Percentiles rank a stretch among this genome's conserved stretches.
Conservation (phyloP, 2,329 filamentous ascomycete species). For the Helotiales sp. region DNA sequence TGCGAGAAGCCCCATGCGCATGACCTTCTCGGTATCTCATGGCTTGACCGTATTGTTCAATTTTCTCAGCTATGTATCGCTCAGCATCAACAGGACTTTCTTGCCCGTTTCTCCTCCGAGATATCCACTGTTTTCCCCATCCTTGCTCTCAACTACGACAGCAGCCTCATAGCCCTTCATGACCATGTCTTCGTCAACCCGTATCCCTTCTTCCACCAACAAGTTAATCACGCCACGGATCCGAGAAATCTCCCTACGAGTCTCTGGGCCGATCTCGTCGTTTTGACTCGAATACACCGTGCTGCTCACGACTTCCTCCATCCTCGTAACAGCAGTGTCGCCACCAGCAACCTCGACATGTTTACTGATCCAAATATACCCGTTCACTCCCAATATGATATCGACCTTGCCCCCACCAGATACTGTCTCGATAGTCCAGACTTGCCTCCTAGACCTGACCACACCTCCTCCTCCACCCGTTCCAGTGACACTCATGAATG, state of each 20-base stretch:
- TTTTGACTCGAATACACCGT: slow-evolving; percentile 96
- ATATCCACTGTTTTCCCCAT: slow-evolving; percentile 62
- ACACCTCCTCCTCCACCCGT: slow-evolving; percentile 82
- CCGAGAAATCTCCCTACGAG: slow-evolving; percentile 85
- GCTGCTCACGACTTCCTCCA: slow-evolving; percentile 85
- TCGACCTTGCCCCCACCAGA: slow-evolving; percentile 71
- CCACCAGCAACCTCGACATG: slow-evolving; percentile 67
- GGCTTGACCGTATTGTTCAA: slow-evolving; percentile 14
- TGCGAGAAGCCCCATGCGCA: neutral
- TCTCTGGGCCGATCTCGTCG: slow-evolving; percentile 76
- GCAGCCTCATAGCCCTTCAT: slow-evolving; percentile 81
- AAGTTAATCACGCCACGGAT: slow-evolving; percentile 81
- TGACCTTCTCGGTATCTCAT: neutral
- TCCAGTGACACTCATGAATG: slow-evolving; percentile 83
- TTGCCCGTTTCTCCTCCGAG: slow-evolving; percentile 53
- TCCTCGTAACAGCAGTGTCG: slow-evolving; percentile 69
- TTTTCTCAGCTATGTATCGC: slow-evolving; percentile 27
- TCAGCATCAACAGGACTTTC: slow-evolving; percentile 42
- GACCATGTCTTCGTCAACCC: slow-evolving; percentile 90
- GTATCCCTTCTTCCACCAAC: slow-evolving; percentile 79
- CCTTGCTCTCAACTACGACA: slow-evolving; percentile 70
- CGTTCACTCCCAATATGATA: slow-evolving; percentile 91
- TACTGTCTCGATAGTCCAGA: slow-evolving; percentile 75
- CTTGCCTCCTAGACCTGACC: slow-evolving; percentile 81
- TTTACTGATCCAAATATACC: slow-evolving; percentile 94